phyloP scores from a whole-genome alignment of 805 yeast genomes.

The Ogataea paraovalis region DNA sequence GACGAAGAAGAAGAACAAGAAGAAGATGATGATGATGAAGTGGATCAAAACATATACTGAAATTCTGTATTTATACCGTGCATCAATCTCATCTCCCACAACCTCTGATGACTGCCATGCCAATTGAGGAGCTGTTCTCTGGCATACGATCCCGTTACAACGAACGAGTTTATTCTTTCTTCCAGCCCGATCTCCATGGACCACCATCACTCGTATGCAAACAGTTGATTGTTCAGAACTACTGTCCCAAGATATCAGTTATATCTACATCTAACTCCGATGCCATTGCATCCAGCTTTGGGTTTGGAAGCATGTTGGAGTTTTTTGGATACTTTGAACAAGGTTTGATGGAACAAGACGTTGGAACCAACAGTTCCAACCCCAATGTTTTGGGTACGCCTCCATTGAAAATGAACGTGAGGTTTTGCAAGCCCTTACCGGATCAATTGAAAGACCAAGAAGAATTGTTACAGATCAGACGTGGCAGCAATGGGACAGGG shows the following conservation, averaged over 20 bases:
- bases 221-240: slow-evolving; percentile 27
- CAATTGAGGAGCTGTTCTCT: slow-evolving; percentile 10
- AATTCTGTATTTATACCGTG: too few relatives aligned
- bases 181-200: slow-evolving; percentile 25
- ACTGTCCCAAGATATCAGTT: slow-evolving; percentile 32
- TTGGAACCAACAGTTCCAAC: slow-evolving; percentile 6
- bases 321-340: slow-evolving; percentile 29
- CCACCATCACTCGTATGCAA: slow-evolving; percentile 25
- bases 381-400: neutral
- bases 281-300: slow-evolving; percentile 17
- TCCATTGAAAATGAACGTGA: slow-evolving; percentile 19
- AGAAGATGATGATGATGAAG: too few relatives aligned
- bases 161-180: slow-evolving; percentile 13
- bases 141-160: slow-evolving; percentile 19
- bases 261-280: slow-evolving; percentile 23
- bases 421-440: slow-evolving; percentile 26
- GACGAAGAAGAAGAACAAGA: too few relatives aligned
- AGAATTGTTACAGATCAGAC: slow-evolving; percentile 7
- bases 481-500: slow-evolving; percentile 9
- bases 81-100: too few relatives aligned
- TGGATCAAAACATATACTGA: too few relatives aligned
- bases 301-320: slow-evolving; percentile 17
- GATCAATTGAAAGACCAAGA: slow-evolving; percentile 24
- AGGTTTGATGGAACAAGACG: slow-evolving; percentile 17
- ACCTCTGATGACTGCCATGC: neutral